Conservation (phyloP, 2,329 filamentous ascomycete genomes). For the Cladosporium velox region DNA sequence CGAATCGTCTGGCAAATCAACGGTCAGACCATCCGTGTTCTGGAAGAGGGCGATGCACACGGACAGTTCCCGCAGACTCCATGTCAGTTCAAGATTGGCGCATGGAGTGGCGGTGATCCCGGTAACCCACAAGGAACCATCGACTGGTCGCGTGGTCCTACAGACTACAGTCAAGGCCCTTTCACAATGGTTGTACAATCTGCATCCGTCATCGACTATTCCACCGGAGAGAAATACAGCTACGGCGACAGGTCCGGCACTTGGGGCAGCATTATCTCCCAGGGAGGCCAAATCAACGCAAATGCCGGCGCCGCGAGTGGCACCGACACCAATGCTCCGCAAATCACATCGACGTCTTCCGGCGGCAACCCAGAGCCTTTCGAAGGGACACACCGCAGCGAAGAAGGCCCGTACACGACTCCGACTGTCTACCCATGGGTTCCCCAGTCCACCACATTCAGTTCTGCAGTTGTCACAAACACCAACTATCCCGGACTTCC, state of each 20-base stretch:
- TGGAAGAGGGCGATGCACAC: slow-evolving; percentile 69
- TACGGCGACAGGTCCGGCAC: slow-evolving; percentile 77
- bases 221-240: slow-evolving; percentile 79
- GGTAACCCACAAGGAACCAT: slow-evolving; percentile 80
- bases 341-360: slow-evolving; percentile 60
- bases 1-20: slow-evolving; percentile 87
- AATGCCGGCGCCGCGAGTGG: slow-evolving; percentile 55
- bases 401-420: slow-evolving; percentile 52
- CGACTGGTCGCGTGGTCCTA: slow-evolving; percentile 82
- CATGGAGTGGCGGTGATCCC: slow-evolving; percentile 89
- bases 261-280: slow-evolving; percentile 79
- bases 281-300: slow-evolving; percentile 69
- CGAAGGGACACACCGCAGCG: slow-evolving; percentile 61
- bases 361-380: slow-evolving; percentile 68
- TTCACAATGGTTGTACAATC: slow-evolving; percentile 83
- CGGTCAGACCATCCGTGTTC: slow-evolving; percentile 72
- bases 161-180: slow-evolving; percentile 79
- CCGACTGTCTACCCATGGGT: slow-evolving; percentile 72
- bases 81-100: slow-evolving; percentile 89
- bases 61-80: slow-evolving; percentile 90
- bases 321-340: slow-evolving; percentile 58
- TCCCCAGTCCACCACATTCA: slow-evolving; percentile 47
- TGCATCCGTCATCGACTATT: slow-evolving; percentile 83
- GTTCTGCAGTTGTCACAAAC: slow-evolving; percentile 42
- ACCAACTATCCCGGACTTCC: slow-evolving; percentile 64